These are phyloP conservation scores for Strobilomyces confusus DNA, from an alignment of 768 basidiomycete genomes.

Conservation along the genomic window DNA sequence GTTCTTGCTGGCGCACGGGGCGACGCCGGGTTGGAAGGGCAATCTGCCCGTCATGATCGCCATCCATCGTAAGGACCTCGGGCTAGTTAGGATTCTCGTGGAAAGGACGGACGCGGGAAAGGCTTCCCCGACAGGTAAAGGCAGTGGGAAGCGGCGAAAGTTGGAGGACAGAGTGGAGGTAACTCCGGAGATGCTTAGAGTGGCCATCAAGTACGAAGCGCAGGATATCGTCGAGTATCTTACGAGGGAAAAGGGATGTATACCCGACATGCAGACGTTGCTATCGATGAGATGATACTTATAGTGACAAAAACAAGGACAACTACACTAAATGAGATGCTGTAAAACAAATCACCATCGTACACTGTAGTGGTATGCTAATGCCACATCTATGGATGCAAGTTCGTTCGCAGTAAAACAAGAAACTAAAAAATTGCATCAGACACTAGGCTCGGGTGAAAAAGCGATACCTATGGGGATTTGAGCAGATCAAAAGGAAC, in stretches of 20 bases:
- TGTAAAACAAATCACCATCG: conserved; percentile 12
- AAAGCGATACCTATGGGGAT: conserved; percentile 8
- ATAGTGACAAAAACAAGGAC: not conserved
- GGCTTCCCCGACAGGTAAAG: conserved; percentile 22
- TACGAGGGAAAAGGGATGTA: conserved; percentile 61
- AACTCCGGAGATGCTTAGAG: conserved; percentile 55
- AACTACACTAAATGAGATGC: conserved; percentile 3
- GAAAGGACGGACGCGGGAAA: conserved; percentile 41
- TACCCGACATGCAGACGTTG: conserved; percentile 71
- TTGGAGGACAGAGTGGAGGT: conserved; percentile 58
- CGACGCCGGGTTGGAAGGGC: conserved; percentile 60
- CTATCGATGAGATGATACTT: conserved; percentile 37
- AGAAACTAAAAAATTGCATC: conserved; percentile 5
- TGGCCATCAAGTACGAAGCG: conserved; percentile 62
- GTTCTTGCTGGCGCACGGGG: conserved; percentile 69
- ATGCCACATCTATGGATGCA: conserved; percentile 26
- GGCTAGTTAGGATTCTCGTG: conserved; percentile 71
- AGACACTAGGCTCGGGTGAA: conserved; percentile 10
- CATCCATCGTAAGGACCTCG: conserved; percentile 63
- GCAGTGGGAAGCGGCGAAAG: conserved; percentile 44
- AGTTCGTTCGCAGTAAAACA: conserved; percentile 12
- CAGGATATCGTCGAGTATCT: conserved; percentile 71
- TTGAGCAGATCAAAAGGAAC: conserved; percentile 1
- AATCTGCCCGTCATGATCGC: conserved; percentile 72
- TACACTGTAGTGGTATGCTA: conserved; percentile 15